These are phyloP conservation scores for Zoysia matrella DNA, from an alignment of 202 grass and related monocot genomes.

Conservation along the genomic window DNA sequence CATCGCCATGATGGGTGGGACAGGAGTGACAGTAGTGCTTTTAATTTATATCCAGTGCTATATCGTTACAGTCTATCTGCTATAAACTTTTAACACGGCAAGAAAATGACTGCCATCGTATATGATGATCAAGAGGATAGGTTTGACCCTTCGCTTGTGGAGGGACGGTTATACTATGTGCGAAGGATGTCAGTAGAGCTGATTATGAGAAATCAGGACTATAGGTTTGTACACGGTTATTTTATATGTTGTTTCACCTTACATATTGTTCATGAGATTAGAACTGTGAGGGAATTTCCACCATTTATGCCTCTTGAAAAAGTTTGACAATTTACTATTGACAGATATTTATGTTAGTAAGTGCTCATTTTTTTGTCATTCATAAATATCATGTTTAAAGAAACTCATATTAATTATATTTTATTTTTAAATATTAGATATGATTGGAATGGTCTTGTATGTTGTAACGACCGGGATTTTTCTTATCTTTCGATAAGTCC, in stretches of 20 bases:
- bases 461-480: too few relatives aligned
- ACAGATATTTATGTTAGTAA: background rate
- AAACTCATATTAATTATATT: too few relatives aligned
- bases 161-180: background rate
- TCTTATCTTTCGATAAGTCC: too few relatives aligned
- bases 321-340: background rate
- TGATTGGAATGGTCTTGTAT: too few relatives aligned
- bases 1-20: too few relatives aligned
- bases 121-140: background rate
- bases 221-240: background rate
- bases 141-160: background rate
- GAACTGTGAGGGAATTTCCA: conserved; percentile 8
- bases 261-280: background rate
- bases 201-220: background rate
- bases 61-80: background rate
- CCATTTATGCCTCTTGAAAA: background rate
- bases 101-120: background rate
- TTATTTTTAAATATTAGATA: too few relatives aligned
- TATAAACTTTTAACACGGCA: background rate
- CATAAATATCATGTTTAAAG: background rate
- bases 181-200: background rate
- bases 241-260: background rate
- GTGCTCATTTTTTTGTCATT: background rate
- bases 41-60: background rate
- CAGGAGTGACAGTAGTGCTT: too few relatives aligned